phyloP scores from a whole-genome alignment of 768 basidiomycete genomes.

The Serendipita sp. region DNA sequence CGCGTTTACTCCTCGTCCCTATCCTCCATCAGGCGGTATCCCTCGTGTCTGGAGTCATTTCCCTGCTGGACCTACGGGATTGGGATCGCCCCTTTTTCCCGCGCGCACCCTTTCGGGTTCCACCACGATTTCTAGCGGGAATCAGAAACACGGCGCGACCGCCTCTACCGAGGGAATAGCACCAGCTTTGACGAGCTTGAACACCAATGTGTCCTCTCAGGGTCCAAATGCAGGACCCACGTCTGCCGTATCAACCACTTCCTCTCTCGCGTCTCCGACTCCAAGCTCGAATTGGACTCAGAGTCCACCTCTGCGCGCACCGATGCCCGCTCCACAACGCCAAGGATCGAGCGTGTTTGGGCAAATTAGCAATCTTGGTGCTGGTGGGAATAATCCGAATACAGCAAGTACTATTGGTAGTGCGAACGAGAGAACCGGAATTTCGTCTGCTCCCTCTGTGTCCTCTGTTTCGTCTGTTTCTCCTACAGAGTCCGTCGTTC shows the following conservation, averaged over 20 bases:
- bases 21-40: background rate
- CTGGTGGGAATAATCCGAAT: background rate
- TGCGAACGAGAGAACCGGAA: too few species aligned
- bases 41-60: background rate
- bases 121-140: background rate
- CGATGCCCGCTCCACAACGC: background rate
- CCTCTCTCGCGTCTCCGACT: background rate
- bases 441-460: background rate
- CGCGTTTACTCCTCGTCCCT: background rate
- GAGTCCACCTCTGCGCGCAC: background rate
- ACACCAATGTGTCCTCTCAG: background rate
- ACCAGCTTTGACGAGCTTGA: background rate
- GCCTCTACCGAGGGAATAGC: background rate
- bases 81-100: background rate
- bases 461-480: background rate
- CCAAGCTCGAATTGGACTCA: background rate
- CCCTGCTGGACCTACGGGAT: background rate
- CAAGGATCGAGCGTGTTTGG: background rate
- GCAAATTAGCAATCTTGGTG: background rate
- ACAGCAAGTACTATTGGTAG: too few species aligned
- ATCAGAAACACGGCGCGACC: background rate
- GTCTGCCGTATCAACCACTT: background rate
- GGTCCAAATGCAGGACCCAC: background rate
- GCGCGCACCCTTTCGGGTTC: background rate
- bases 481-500: background rate